Base-by-base conservation (phyloP, 164 flowering plant species). In the Annona cherimola region DNA sequence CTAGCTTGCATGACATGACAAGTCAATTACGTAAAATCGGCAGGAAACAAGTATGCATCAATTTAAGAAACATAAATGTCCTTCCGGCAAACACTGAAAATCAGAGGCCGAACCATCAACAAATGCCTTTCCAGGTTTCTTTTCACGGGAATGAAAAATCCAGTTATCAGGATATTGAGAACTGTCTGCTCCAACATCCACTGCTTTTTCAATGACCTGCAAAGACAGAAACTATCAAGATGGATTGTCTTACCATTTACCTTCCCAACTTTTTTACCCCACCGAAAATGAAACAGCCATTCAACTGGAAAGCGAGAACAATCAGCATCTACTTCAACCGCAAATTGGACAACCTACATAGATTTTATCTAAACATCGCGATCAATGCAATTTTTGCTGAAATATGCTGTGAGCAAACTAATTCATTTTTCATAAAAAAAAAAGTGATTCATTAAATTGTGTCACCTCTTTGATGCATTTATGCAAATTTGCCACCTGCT, bases 231-330 rank as follows among this genome's bases (percentile, higher is more conserved):
- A 70, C 45, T 65, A 77, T 80, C 77, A 87, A 75, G 75, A 79
- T 74, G 75, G 74, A 41, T 19, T 62, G 82, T 74, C 99, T 87
- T 84, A 94, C 99, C 99, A 79, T 86, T 80, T 80, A 91, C 81
- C 76, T 88, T 88, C 82, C 98, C 99, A 77, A 96, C 82, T 78
- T 82, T 95, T 84, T 92, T 92, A 71, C 93, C 94, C 99, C 99
- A 95, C 19, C 97, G 95, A 78, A 75, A 88, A 89, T 95, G 98
- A 87, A 95, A 95, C 84, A 95, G 83, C 99, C 97, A 95, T 79
- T 87, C 89, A 80, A 76, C 74, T 75, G 99, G 98, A 84, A 95
- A 95, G 63, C 72, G 80, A 73, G 80, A 80, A 83, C 83, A 74
- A 61, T 91, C 94, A 77, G 96, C 99, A 85, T 93, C 90, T 80